These are phyloP conservation scores for Flaveria trinervia DNA, from an alignment of 129 eudicot species.

Conservation along the genomic window DNA sequence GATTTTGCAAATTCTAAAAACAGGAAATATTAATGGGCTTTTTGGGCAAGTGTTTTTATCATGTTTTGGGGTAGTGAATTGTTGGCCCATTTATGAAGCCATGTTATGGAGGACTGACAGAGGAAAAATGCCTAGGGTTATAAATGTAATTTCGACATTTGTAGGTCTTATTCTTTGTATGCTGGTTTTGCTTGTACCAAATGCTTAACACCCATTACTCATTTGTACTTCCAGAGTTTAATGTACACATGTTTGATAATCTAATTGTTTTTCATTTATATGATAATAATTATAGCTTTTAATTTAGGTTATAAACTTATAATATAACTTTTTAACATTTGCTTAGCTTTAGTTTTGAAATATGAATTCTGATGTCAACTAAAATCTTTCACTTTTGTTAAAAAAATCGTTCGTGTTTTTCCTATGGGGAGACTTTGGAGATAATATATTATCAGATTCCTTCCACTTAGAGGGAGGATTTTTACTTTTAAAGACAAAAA, in stretches of 20 bases:
- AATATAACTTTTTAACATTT: no score
- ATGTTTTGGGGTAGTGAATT: slow-evolving; percentile 58
- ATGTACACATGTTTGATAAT: background rate
- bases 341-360: no score
- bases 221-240: slow-evolving; percentile 12
- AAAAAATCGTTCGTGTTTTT: no score
- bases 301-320: no score
- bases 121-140: slow-evolving; percentile 65
- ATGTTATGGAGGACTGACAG: slow-evolving; percentile 61
- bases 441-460: no score
- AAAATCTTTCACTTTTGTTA: no score
- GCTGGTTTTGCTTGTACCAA: slow-evolving; percentile 26
- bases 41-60: slow-evolving; percentile 47
- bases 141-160: slow-evolving; percentile 41
- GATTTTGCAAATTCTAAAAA: slow-evolving; percentile 17
- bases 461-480: no score
- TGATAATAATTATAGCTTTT: no score
- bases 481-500: no score
- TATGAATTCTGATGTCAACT: no score
- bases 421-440: no score
- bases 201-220: slow-evolving; percentile 26
- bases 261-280: no score
- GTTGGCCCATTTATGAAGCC: slow-evolving; percentile 78
- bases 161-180: slow-evolving; percentile 39
- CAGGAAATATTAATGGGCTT: slow-evolving; percentile 38